Evolutionary conservation across 2,329 filamentous ascomycete genomes (phyloP), one percentile per base, ranked within the genome.

Genomic region (Talaromyces sp.): DNA sequence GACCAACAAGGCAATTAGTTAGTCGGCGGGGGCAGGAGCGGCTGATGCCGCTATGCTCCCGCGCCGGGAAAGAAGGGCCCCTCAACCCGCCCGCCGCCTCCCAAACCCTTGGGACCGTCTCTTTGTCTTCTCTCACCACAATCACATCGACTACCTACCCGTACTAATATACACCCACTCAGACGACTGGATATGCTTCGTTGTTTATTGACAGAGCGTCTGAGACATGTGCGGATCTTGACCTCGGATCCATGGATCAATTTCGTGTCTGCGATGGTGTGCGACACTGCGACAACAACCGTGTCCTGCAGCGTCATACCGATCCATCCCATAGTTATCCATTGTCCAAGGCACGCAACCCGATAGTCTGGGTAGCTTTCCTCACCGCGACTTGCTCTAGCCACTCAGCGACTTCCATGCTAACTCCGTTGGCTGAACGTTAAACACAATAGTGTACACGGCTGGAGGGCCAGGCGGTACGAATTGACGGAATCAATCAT

Each of bases 51-150:
- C 38, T 49, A 15, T 47, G 40, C 27, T 61, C 58, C 58, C 38
- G 58, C 58, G 25, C 36, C 49, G 61, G 62, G 40, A 58, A 19
- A 40, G 59, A 31, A 53, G 25, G 38, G 34, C 63, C 63, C 63
- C 34, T 65, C 58, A 60, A 47, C 36, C 40, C 51, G 51, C 29
- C 53, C 67, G 53, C 45, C 59, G 59, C 63, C 53, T 22, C 64
- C 64, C 64, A 66, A 59, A 61, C 64, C 64, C 64, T 66, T 66
- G 64, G 64, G 64, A 58, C 64, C 15, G 29, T 15, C 34, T 49
- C 45, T 36, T 25, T 19, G 40, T 29, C 34, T n/a, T 8, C 45
- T 61, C 63, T 22, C 43, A 36, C 43, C 22, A 5, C 47, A 51
- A 25, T 22, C 29, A n/a, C 36, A 36, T 54, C 38, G 54, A 43